Conservation (phyloP, 1,284 basidiomycete species). For the Puccinia brachypodii region DNA sequence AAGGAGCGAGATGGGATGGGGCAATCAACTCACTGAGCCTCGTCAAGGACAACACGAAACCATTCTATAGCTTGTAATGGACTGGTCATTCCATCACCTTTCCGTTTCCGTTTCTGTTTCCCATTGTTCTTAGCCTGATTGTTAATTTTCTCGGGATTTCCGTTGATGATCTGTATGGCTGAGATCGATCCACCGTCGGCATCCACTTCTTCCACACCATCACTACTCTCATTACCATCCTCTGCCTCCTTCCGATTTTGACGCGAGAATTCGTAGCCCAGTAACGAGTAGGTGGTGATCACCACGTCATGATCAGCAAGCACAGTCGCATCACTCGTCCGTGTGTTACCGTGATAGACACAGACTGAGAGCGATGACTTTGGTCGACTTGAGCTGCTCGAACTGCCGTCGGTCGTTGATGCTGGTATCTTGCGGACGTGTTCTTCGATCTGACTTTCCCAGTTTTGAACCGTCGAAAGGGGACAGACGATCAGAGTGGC, state of each 20-base stretch:
- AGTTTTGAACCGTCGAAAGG: constrained; percentile 92
- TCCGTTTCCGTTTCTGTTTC: constrained; percentile 43
- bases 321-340: constrained; percentile 78
- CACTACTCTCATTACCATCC: constrained; percentile 40
- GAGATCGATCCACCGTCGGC: constrained; percentile 12
- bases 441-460: constrained; percentile 97
- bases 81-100: constrained; percentile 65
- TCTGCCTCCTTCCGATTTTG: constrained; percentile 60
- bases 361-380: constrained; percentile 69
- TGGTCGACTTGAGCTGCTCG: background rate
- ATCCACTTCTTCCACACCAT: constrained; percentile 42
- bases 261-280: constrained; percentile 91
- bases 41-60: constrained; percentile 97
- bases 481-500: constrained; percentile 97
- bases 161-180: background rate
- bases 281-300: constrained; percentile 93
- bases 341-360: constrained; percentile 89
- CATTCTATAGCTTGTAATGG: constrained; percentile 94
- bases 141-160: background rate
- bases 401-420: background rate
- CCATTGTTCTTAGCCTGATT: background rate
- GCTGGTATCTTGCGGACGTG: constrained; percentile 63
- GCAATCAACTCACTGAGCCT: constrained; percentile 77
- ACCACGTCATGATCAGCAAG: constrained; percentile 94
- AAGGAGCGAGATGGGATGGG: background rate